A percentile compares a stretch with the other conserved stretches of the same genome.
Conservation (phyloP, 2,329 filamentous ascomycete genomes). For the Ambrosiella cleistominuta region DNA sequence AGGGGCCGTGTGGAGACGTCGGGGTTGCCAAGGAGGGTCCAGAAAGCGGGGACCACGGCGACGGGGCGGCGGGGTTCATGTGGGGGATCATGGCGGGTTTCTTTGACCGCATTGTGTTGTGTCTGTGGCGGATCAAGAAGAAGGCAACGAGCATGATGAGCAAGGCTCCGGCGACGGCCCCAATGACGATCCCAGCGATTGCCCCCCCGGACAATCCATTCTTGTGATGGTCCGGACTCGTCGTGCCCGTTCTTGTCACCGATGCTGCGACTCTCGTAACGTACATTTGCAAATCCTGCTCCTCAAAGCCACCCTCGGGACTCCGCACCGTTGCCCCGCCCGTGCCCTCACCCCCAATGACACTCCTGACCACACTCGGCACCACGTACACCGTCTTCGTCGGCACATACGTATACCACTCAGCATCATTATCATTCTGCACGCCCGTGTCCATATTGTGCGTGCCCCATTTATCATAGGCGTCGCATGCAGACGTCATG, state of each 20-base stretch:
- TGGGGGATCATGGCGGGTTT: slow-evolving; percentile 7
- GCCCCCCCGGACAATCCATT: slow-evolving; percentile 21
- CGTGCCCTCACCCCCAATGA: slow-evolving; percentile 31
- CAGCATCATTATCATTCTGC: slow-evolving; percentile 26
- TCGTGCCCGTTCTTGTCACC: slow-evolving; percentile 22
- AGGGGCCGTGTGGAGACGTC: too few species aligned
- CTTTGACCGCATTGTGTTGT: slow-evolving; percentile 14
- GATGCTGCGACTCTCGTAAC: slow-evolving; percentile 33
- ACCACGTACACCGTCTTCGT: slow-evolving; percentile 36
- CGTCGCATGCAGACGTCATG: slow-evolving; percentile 31
- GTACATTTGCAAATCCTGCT: slow-evolving; percentile 33
- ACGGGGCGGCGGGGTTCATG: not conserved
- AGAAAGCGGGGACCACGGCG: not conserved
- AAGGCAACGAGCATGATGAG: slow-evolving; percentile 1
- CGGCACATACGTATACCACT: slow-evolving; percentile 34
- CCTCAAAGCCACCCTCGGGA: slow-evolving; percentile 32
- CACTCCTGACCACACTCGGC: slow-evolving; percentile 30
- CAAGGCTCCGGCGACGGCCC: slow-evolving; percentile 17
- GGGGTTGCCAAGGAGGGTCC: not conserved
- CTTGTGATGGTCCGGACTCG: not conserved
- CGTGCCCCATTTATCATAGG: slow-evolving; percentile 32
- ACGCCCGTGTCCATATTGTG: slow-evolving; percentile 38
- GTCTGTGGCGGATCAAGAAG: slow-evolving; percentile 19
- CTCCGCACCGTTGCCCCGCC: slow-evolving; percentile 36
- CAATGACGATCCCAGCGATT: slow-evolving; percentile 28